phyloP scores from a whole-genome alignment of 2,329 filamentous ascomycete species.

The Aspergillus sergii region DNA sequence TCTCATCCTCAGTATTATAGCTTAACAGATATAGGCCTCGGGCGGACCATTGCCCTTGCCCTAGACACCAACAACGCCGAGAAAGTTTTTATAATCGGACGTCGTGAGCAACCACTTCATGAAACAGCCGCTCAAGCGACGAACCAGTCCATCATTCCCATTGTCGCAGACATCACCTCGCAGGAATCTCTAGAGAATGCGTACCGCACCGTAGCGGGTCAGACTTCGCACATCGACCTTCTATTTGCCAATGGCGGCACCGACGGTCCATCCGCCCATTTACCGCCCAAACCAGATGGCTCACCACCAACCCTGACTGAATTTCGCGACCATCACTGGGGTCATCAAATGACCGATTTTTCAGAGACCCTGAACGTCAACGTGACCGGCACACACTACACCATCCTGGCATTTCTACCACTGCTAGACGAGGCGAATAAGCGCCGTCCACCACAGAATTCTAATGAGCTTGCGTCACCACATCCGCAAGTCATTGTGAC shows the following conservation, averaged over 20 bases:
- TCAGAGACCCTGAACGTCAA: constrained; percentile 38
- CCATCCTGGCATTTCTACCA: constrained; percentile 39
- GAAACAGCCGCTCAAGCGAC: constrained; percentile 42
- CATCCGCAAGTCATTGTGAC: not conserved
- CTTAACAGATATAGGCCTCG: constrained; percentile 36
- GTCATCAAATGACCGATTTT: constrained; percentile 36
- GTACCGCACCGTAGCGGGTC: constrained; percentile 39
- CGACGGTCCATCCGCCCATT: constrained; percentile 33
- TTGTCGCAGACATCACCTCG: constrained; percentile 51
- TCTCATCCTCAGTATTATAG: too few relatives aligned
- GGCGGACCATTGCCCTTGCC: constrained; percentile 49
- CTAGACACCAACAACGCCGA: constrained; percentile 52
- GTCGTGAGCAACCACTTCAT: constrained; percentile 50
- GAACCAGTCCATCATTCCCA: constrained; percentile 45
- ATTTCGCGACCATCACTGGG: constrained; percentile 43
- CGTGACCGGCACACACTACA: constrained; percentile 41
- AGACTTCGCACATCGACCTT: constrained; percentile 55
- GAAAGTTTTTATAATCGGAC: constrained; percentile 58
- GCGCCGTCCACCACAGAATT: not conserved
- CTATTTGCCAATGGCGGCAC: constrained; percentile 56
- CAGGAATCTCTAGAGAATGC: constrained; percentile 44
- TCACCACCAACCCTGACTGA: constrained; percentile 36
- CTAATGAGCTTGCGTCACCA: not conserved
- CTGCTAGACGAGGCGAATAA: constrained; percentile 34
- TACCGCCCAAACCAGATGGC: constrained; percentile 21